Percentiles rank a stretch among this genome's conserved stretches.
phyloP scores from a whole-genome alignment of 164 flowering plant species.

The Buxus sempervirens region DNA sequence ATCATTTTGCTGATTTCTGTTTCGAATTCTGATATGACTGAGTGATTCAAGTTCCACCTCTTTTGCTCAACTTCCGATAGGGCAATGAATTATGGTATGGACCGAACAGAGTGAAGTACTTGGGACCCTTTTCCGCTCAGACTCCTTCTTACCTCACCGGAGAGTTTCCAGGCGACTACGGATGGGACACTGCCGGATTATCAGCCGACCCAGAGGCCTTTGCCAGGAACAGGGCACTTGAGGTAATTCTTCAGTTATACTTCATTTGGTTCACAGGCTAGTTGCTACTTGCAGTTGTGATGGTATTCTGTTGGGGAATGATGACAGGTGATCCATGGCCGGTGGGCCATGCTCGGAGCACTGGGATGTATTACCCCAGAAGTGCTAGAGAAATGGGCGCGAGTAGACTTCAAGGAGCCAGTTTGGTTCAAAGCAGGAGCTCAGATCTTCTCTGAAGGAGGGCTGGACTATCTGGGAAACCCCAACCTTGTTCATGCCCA shows the following conservation, averaged over 20 bases:
- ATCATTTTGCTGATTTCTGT: constrained; percentile 3
- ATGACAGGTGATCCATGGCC: constrained; percentile 32
- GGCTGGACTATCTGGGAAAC: constrained; percentile 40
- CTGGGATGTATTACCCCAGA: constrained; percentile 45
- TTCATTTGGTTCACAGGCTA: not conserved
- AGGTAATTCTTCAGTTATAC: constrained; percentile 36
- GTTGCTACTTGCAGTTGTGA: no score
- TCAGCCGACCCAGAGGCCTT: constrained; percentile 98
- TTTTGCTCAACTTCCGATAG: constrained; percentile 22
- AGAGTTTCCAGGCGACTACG: constrained; percentile 94
- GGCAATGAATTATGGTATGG: constrained; percentile 88
- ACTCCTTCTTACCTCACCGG: constrained; percentile 90
- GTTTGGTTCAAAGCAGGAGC: constrained; percentile 45
- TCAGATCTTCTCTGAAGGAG: constrained; percentile 39
- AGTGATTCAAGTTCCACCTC: not conserved
- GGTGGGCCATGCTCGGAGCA: constrained; percentile 25
- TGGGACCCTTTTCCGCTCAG: constrained; percentile 97
- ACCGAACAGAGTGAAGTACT: constrained; percentile 87
- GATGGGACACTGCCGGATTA: constrained; percentile 95
- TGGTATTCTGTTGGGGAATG: not conserved
- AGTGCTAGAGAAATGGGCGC: constrained; percentile 39
- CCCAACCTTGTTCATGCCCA: constrained; percentile 45
- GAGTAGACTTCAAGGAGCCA: constrained; percentile 43
- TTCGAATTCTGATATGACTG: not conserved
- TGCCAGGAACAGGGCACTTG: constrained; percentile 92